Base-by-base conservation (phyloP, 257 asterid species). In the Solanum rostratum region DNA sequence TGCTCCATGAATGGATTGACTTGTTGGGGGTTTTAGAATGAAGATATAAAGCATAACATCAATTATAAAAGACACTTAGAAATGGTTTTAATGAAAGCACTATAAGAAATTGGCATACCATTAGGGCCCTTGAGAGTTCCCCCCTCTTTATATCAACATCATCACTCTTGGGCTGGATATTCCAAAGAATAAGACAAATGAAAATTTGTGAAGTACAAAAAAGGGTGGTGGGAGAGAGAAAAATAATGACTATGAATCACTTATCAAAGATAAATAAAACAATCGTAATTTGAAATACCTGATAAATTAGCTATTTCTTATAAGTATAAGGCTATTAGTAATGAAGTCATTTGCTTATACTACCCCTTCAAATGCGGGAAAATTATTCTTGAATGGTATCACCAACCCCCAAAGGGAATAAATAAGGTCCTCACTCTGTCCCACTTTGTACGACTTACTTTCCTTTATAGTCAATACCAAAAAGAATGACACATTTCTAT, bases 91-190 rank as follows among this genome's bases (percentile, higher is more conserved):
- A 37, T 29, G 5, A 62, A 74, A 52, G 87, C 68, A 88, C 29
- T 55, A 59, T 13, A 71, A 80, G 84, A 76, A 27, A 86, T 80
- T 81, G 41, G 65, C 97, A 86, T 89, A 97, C 99, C 99, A 92
- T 92, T 86, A 97, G 91, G 83, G 97, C 97, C 90, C 87, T 89
- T 81, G 99, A 93, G 74, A 95, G 97, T 87, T 93, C 95, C 88
- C 89, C 98, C 84, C 88, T 94, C 89, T 89, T 91, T 86, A 89
- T 87, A 84, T 81, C 96, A 84, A 87, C 92, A 85, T 92, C 97
- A 85, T 91, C 96, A 62, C 89, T 93, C 74, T 90, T 92, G 30
- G 91, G 92, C 99, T 96, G 90, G 84, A 88, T 45, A 85, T 76
- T 80, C 29, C 78, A 79, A 84, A 89, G 66, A 74, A 86, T 66